Evolutionary conservation across 305 asterid species (phyloP), one percentile per base, ranked within the genome.

Genomic region (Fraxinus dipetala): DNA sequence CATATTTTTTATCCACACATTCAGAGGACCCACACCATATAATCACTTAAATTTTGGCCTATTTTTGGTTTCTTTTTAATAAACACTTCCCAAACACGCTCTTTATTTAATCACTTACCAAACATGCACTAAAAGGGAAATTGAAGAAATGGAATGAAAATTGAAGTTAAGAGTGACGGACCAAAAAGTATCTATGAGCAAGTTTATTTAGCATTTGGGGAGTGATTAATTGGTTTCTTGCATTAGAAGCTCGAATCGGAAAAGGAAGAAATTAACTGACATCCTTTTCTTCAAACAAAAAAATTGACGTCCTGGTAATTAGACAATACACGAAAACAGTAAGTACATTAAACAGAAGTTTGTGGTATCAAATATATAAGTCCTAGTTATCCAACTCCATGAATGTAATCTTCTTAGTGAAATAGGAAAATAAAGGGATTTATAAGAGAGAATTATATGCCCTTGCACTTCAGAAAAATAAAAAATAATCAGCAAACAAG

Each of bases 381-480:
- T 83, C 48, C 69, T 35, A 35, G 34, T 43, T 48, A 45, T 5
- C 43, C 20, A 72, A 48, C 65, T 48, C 61, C 43, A 63, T 35
- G 81, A 76, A 59, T 36, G 77, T 75, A 72, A 32, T 38, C 74
- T 67, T 36, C 24, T 4, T 16, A 8, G 40, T 74, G 30, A 13
- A 18, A 70, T 30, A 72, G 28, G 24, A 7, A 32, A 34, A 26
- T 2, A 20, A 61, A 59, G 13, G 70, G 31, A 61, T 61, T 61
- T 61, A 22, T 20, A 69, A 11, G 4, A 28, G 18, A 11, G 20
- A 69, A 28, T 69, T 31, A 13, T 69, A 69, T 20, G 76, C 51
- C 54, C 35, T 61, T 72, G 85, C 72, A 81, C 43, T 74, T 51
- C 82, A 80, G 43, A 75, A 77, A 69, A 69, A 69, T 69, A 69